Evolutionary conservation across 371 early-diverging fungal species (phyloP), one percentile per base, ranked within the genome.

Genomic region (Lichtheimia corymbifera): DNA sequence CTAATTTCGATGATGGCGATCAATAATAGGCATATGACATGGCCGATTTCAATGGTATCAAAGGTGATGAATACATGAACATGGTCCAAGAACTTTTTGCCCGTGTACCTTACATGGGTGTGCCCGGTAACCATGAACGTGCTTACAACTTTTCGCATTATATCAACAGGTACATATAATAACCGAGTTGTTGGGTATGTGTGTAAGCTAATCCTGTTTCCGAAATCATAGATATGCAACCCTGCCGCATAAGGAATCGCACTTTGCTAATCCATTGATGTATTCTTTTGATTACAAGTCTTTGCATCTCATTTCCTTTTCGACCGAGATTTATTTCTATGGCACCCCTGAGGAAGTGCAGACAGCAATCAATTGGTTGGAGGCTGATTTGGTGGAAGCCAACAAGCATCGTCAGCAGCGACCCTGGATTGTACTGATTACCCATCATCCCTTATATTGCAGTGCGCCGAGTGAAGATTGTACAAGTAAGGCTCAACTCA

Each of bases 1-100:
- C 35, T 40, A 17, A 18, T 20, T 6, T 15, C 15, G 30, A 35
- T 17, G 9, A 17, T 17, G 35, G 35, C 35, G 11, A 35, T 35
- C 35, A 6, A 35, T 35, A 11, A 5, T n/a, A 28, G 22, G 28
- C 53, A 6, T 80, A 80, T 27, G 58, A 80, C 40, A 66, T 80
- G 72, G 66, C 58, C 9, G 80, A 80, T 24, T 71, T 72, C 49
- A 62, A 77, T 52, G 80, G 80, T 3, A 64, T 61, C 0, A 80
- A 80, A 50, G 80, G 77, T 11, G 80, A 80, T 64, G 65, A 80
- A 40, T 80, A 74, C 35, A 51, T 80, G 67, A 77, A 77, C 42
- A 65, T 77, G 59, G 62, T 69, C 59, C 75, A 80, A 60, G 59
- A 68, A 27, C 50, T 80, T 0, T 77, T 61, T 58, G 71, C 75